Percentiles rank a stretch among this genome's conserved stretches.
Evolutionary conservation across 257 asterid genomes (phyloP).

Genomic region (Plectranthus barbatus): DNA sequence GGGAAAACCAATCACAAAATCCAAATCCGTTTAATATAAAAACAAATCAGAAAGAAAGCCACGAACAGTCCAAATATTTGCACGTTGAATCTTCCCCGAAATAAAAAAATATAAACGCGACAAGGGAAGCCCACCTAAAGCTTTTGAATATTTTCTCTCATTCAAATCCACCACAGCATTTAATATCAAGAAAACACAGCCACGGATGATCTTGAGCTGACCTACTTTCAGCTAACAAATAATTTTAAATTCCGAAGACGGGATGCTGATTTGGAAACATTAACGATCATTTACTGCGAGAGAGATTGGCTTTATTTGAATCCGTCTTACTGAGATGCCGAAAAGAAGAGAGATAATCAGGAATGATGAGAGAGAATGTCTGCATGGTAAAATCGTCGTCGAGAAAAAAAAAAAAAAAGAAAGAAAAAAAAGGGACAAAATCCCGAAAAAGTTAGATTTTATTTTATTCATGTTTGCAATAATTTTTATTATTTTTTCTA

Average conservation of each 20-base stretch:
- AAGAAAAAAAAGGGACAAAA: too few species aligned
- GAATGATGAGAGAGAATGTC: slow-evolving; percentile 13
- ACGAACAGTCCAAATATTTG: background rate
- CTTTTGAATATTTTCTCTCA: slow-evolving; percentile 19
- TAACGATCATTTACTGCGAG: background rate
- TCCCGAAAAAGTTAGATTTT: slow-evolving; percentile 9
- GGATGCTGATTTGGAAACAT: slow-evolving; percentile 18
- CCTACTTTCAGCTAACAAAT: slow-evolving; percentile 44
- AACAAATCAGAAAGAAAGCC: slow-evolving; percentile 18
- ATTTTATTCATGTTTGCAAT: background rate
- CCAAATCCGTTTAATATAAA: slow-evolving; percentile 30
- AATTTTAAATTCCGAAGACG: slow-evolving; percentile 26
- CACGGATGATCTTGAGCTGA: slow-evolving; percentile 26
- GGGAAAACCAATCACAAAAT: slow-evolving; percentile 32
- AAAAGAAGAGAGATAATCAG: background rate
- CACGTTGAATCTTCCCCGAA: slow-evolving; percentile 15
- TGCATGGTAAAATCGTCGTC: slow-evolving; percentile 22
- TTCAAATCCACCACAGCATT: slow-evolving; percentile 41
- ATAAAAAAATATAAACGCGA: slow-evolving; percentile 19
- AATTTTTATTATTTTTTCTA: background rate
- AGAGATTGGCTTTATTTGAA: slow-evolving; percentile 7
- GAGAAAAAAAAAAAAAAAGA: background rate
- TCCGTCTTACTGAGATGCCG: background rate
- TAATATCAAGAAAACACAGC: slow-evolving; percentile 34
- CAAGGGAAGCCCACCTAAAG: slow-evolving; percentile 46